phyloP scores from a whole-genome alignment of 2,329 filamentous ascomycete genomes.

The Mollisia scopiformis region DNA sequence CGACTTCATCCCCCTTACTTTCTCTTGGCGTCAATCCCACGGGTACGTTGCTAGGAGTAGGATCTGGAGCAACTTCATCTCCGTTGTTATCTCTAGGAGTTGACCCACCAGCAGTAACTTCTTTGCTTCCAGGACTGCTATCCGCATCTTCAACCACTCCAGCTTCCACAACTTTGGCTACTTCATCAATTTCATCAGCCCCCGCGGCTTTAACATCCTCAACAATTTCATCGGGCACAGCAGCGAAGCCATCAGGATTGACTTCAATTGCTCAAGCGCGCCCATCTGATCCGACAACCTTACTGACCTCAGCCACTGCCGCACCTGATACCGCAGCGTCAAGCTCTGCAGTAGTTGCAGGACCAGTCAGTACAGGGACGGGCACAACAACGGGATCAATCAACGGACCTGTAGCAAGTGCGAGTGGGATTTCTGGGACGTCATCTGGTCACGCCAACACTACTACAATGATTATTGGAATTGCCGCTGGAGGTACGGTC shows the following conservation, averaged over 20 bases:
- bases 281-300: background rate
- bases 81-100: constrained; percentile 1
- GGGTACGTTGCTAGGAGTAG: background rate
- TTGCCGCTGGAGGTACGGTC: background rate
- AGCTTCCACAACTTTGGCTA: background rate
- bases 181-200: background rate
- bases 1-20: background rate
- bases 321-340: background rate
- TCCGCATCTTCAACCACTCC: background rate
- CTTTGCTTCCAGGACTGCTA: no score
- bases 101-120: background rate
- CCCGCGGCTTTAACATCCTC: background rate
- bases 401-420: background rate
- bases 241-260: background rate
- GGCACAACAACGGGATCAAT: background rate
- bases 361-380: background rate
- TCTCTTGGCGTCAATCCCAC: constrained; percentile 1
- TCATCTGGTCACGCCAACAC: background rate
- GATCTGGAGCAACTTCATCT: background rate
- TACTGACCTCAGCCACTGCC: constrained; percentile 1
- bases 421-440: background rate
- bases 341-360: background rate
- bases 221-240: background rate
- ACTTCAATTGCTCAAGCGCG: constrained; percentile 1
- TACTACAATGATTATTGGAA: background rate